Conservation (phyloP, 345 rosid species). For the Sisymbrium irio region DNA sequence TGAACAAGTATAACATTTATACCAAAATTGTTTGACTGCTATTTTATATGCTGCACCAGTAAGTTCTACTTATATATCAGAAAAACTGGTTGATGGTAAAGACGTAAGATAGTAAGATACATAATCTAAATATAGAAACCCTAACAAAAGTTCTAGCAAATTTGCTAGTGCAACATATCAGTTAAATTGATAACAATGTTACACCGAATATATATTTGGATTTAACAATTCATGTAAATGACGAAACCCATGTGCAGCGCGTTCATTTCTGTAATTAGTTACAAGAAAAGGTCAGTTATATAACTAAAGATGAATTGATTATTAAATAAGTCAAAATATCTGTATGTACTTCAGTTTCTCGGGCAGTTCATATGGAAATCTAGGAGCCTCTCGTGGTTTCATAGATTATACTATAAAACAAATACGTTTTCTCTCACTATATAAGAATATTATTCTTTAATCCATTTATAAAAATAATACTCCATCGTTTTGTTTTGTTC, state of each 20-base stretch:
- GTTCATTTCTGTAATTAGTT: neutral
- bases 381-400: slow-evolving; percentile 37
- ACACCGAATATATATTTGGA: neutral
- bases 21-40: neutral
- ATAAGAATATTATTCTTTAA: neutral
- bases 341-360: slow-evolving; percentile 53
- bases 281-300: slow-evolving; percentile 11
- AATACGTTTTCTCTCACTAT: neutral
- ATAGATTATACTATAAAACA: slow-evolving; percentile 27
- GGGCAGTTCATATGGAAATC: slow-evolving; percentile 64
- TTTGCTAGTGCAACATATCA: neutral
- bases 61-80: neutral
- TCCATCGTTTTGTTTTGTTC: slow-evolving; percentile 5
- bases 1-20: neutral
- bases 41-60: neutral
- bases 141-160: neutral
- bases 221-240: slow-evolving; percentile 11
- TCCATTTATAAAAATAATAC: neutral
- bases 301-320: neutral
- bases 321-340: slow-evolving; percentile 16
- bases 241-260: slow-evolving; percentile 31
- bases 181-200: neutral
- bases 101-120: neutral
- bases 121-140: neutral
- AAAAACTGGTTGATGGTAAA: neutral